These are phyloP conservation scores for Solanum boliviense DNA, from an alignment of 257 asterid genomes.

Conservation along the genomic window DNA sequence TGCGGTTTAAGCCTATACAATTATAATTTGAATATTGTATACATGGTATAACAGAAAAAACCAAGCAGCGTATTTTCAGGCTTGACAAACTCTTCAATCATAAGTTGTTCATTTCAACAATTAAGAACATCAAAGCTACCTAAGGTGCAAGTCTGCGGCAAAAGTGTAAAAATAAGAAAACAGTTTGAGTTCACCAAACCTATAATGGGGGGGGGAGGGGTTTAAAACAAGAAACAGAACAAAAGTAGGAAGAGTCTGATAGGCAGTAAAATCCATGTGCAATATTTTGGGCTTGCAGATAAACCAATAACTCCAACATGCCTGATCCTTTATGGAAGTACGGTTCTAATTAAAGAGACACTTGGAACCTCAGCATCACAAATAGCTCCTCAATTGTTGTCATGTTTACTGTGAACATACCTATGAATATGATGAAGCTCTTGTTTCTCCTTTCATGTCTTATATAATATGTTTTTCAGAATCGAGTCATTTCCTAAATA, in stretches of 20 bases:
- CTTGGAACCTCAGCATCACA: not conserved
- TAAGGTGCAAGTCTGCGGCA: not conserved
- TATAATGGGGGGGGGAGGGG: not conserved
- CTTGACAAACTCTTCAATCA: not conserved
- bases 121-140: not conserved
- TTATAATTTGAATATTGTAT: not conserved
- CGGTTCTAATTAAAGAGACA: not conserved
- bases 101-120: not conserved
- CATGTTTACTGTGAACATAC: too few relatives aligned
- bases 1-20: not conserved
- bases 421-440: not conserved
- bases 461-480: not conserved
- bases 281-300: not conserved
- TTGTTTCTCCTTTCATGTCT: not conserved
- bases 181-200: not conserved
- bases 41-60: not conserved
- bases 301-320: not conserved
- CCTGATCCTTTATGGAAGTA: not conserved
- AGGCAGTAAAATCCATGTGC: not conserved
- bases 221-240: not conserved
- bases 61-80: not conserved
- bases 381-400: not conserved
- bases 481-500: not conserved
- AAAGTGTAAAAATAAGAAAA: not conserved
- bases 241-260: not conserved